Evolutionary conservation across 768 basidiomycete genomes (phyloP), one percentile per base, ranked within the genome.

Genomic region (Lentinula lateritia): DNA sequence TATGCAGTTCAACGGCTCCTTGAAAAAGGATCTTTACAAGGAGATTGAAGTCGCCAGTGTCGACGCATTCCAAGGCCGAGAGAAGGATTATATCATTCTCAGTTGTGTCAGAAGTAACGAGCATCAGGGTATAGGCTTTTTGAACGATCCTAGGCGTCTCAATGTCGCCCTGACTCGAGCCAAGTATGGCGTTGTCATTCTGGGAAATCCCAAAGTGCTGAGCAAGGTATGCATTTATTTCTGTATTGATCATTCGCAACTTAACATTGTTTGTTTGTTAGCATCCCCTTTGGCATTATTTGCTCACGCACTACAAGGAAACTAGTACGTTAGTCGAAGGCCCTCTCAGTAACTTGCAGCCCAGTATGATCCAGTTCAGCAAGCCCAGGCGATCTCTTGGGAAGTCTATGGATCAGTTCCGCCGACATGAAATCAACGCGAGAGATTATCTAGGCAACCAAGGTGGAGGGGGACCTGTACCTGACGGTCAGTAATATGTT

Each of bases 281-380:
- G 96, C 97, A 99, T 70, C 95, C 96, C 5, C 81, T 99, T 13
- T 99, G 97, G 97, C 94, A 98, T 69, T 95, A 95, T 74, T 87
- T 99, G 52, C 82, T 99, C 61, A 98, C 95, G 1, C 97, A 99
- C 71, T 99, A 96, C 85, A 98, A 98, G 78, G 97, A 98, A 77
- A 93, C 90, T 73, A 85, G 79, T 58, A 89, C 86, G 67, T 87
- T 99, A 58, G 97, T 99, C 34, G 97, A 99, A 71, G 97, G 97
- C 1, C 93, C 97, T 2, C 80, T 99, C 50, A 98, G 86, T 74
- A 98, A 99, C 75, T 78, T 99, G 39, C 97, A 98, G 72, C 81
- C 93, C 6, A 96, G 94, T 75, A 96, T 99, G 95, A 99, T 99
- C 63, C 97, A 98, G 72, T 98, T 99, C 80, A 95, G 93, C 82